Conservation (phyloP, 2,329 filamentous ascomycete species). For the Phialocephala sp. region DNA sequence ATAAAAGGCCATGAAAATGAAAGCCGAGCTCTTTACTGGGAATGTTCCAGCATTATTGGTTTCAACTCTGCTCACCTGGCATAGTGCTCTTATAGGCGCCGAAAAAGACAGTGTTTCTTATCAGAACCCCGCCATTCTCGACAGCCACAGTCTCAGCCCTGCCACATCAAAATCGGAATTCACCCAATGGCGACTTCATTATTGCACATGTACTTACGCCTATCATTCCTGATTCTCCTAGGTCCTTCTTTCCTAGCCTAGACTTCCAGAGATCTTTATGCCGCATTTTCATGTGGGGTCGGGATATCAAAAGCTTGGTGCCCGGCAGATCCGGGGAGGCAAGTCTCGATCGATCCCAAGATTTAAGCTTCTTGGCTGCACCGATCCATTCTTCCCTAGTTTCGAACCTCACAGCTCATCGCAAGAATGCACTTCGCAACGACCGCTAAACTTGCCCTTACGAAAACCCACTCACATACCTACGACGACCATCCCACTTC, state of each 20-base stretch:
- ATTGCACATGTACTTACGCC: background rate
- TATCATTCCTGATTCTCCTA: background rate
- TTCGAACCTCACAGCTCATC: background rate
- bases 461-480: slow-evolving; percentile 1
- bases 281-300: background rate
- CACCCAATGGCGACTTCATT: background rate
- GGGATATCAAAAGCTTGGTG: background rate
- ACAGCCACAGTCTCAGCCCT: slow-evolving; percentile 5
- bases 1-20: background rate
- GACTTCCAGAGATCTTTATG: background rate
- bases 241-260: background rate
- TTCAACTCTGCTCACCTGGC: background rate
- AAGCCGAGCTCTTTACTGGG: background rate
- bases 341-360: background rate
- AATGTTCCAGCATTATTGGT: background rate
- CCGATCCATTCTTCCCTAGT: background rate
- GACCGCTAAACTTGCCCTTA: slow-evolving; percentile 2
- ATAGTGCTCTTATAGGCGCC: background rate
- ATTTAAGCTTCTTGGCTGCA: background rate
- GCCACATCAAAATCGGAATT: background rate
- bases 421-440: slow-evolving; percentile 8
- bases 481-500: background rate
- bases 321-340: background rate
- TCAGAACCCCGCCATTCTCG: background rate
- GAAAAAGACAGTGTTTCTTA: background rate